Base-by-base conservation (phyloP, 129 eudicot genomes). In the Lonicera japonica region DNA sequence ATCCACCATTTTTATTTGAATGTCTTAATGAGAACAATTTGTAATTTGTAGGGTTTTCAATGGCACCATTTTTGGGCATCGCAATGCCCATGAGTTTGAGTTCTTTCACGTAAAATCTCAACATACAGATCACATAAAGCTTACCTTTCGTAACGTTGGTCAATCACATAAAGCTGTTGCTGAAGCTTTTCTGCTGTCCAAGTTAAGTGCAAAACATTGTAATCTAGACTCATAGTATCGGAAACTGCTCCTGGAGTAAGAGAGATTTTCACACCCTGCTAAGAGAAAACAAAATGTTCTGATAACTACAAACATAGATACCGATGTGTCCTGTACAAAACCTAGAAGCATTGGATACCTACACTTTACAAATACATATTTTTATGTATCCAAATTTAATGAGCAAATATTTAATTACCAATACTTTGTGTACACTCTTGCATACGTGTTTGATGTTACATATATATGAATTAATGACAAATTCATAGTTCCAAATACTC, bases 171-270 rank as follows among this genome's bases (percentile, higher is more conserved):
- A 59, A 92, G 82, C 67, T 84, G 96, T 56, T 78, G 83, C 70
- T 80, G 95, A 65, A 92, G 96, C 62, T 85, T 88, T 66, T 92
- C 98, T 56, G 73, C 74, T 9, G 98, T 92, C 90, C 86, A 82
- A 56, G 50, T 66, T 60, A 92, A 80, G 61, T 87, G 96, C 77
- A 92, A 60, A 46, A 82, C 69, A 70, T 72, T 77, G 25, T 63
- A 77, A 76, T 87, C 98, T 65, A 75, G 51, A 69, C 78, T 82
- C 47, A 79, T 69, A 55, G 53, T 25, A 69, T 65, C 59, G 29
- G 85, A 69, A 61, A 73, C 75, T 53, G 80, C 78, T 58, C 67
- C 75, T 41, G 86, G 47, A 43, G 86, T 77, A 63, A 87, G 86
- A 74, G 86, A 88, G 19, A 92, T 66, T 74, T 92, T 92, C 61